These are phyloP conservation scores for Choiromyces venosus DNA, from an alignment of 495 filamentous ascomycete genomes.

Conservation along the genomic window DNA sequence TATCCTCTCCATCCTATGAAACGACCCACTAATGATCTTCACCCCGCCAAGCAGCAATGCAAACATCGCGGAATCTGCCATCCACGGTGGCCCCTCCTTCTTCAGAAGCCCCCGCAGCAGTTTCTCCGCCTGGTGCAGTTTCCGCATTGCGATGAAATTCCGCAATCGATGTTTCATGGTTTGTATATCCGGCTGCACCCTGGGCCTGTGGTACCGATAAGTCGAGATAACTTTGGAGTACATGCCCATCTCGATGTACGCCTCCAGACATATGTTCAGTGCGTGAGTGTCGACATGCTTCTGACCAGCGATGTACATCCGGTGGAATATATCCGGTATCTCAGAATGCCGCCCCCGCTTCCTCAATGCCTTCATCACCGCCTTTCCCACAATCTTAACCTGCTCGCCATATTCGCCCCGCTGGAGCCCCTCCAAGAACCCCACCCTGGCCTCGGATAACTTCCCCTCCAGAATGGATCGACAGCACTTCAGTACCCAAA, in stretches of 20 bases:
- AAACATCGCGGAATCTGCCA: slow-evolving; percentile 24
- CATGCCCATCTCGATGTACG: slow-evolving; percentile 32
- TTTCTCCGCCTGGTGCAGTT: slow-evolving; percentile 17
- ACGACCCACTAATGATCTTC: slow-evolving; percentile 14
- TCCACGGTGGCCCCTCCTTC: slow-evolving; percentile 12
- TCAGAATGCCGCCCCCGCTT: slow-evolving; percentile 16
- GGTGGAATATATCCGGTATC: slow-evolving; percentile 27
- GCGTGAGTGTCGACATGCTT: slow-evolving; percentile 21
- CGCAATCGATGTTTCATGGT: slow-evolving; percentile 29
- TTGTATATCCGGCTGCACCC: slow-evolving; percentile 24
- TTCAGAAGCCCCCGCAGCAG: slow-evolving; percentile 22
- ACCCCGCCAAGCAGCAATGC: slow-evolving; percentile 27
- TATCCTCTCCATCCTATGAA: slow-evolving; percentile 32
- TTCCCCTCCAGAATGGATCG: slow-evolving; percentile 11
- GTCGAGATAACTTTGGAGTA: slow-evolving; percentile 20
- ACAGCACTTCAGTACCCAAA: slow-evolving; percentile 16
- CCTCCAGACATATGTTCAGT: slow-evolving; percentile 34
- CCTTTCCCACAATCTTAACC: slow-evolving; percentile 21
- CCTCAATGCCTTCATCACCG: slow-evolving; percentile 33
- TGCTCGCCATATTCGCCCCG: slow-evolving; percentile 4
- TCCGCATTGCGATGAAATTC: slow-evolving; percentile 28
- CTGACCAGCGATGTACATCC: slow-evolving; percentile 8
- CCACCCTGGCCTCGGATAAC: slow-evolving; percentile 15
- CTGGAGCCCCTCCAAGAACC: slow-evolving; percentile 28
- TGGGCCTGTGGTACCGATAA: slow-evolving; percentile 20